phyloP scores from a whole-genome alignment of 495 filamentous ascomycete genomes.

The Chaetomium fimeti region DNA sequence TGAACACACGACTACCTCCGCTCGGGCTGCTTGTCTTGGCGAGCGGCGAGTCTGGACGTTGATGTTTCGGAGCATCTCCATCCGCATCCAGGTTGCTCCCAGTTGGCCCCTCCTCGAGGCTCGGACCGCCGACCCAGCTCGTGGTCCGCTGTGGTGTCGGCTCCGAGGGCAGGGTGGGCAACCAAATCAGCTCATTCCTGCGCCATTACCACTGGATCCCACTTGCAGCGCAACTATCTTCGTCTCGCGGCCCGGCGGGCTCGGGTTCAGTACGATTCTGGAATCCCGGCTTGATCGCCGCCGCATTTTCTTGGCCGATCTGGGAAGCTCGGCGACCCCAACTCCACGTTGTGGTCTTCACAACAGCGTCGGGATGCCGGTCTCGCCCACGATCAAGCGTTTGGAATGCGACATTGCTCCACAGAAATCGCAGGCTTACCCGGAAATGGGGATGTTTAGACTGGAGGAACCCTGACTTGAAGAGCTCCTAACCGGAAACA shows the following conservation, averaged over 20 bases:
- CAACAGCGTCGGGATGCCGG: background rate
- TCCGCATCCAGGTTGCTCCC: background rate
- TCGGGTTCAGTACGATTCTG: conserved; percentile 26
- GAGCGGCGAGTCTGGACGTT: background rate
- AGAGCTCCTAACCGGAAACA: background rate
- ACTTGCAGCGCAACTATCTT: background rate
- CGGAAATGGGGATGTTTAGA: conserved; percentile 14
- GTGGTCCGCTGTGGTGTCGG: background rate
- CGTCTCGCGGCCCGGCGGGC: conserved; percentile 18
- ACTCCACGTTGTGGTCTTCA: conserved; percentile 14
- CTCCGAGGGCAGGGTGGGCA: background rate
- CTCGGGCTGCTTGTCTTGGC: background rate
- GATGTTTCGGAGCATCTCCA: conserved; percentile 2
- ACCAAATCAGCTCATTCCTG: background rate
- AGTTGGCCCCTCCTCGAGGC: background rate
- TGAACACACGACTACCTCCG: too few relatives aligned
- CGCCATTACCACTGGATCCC: background rate
- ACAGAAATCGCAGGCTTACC: conserved; percentile 3
- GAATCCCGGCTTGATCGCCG: conserved; percentile 22
- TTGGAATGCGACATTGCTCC: conserved; percentile 19
- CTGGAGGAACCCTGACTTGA: conserved; percentile 1
- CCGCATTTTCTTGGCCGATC: conserved; percentile 22
- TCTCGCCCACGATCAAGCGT: conserved; percentile 9
- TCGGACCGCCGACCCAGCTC: conserved; percentile 11
- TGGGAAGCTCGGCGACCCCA: conserved; percentile 21